phyloP scores from a whole-genome alignment of 345 rosid genomes.

The Cardamine occulta region DNA sequence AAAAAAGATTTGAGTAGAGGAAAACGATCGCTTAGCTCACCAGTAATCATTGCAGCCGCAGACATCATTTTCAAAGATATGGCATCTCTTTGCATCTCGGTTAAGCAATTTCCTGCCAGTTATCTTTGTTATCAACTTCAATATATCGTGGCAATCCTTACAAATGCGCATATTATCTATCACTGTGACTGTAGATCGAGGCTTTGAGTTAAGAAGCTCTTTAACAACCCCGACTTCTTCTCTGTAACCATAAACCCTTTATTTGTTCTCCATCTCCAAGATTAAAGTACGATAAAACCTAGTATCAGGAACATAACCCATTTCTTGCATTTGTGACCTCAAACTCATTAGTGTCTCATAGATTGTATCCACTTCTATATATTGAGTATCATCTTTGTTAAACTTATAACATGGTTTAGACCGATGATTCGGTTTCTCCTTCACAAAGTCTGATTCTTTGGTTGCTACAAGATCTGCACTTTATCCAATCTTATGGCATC shows the following conservation, averaged over 20 bases:
- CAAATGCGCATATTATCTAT: neutral
- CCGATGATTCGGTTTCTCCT: neutral
- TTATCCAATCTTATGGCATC: conserved; percentile 16
- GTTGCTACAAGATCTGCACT: conserved; percentile 19
- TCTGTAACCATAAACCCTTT: neutral
- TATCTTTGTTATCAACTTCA: neutral
- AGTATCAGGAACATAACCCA: conserved; percentile 17
- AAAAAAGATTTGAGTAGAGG: neutral
- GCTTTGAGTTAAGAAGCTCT: neutral
- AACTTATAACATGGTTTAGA: neutral
- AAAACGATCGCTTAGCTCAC: conserved; percentile 11
- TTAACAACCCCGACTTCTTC: conserved; percentile 10
- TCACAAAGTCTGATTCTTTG: neutral
- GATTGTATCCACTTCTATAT: neutral
- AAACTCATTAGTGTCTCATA: conserved; percentile 7
- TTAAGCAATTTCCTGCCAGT: neutral
- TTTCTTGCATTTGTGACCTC: conserved; percentile 12
- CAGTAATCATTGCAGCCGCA: neutral
- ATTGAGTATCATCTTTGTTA: neutral
- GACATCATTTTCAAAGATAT: neutral
- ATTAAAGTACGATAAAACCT: conserved; percentile 1
- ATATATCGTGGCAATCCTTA: neutral
- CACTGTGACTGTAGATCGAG: conserved; percentile 7
- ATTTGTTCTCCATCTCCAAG: neutral
- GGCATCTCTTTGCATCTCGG: conserved; percentile 13